These are phyloP conservation scores for Elaeis oleifera DNA, from an alignment of 202 grass and related monocot genomes.

Conservation along the genomic window DNA sequence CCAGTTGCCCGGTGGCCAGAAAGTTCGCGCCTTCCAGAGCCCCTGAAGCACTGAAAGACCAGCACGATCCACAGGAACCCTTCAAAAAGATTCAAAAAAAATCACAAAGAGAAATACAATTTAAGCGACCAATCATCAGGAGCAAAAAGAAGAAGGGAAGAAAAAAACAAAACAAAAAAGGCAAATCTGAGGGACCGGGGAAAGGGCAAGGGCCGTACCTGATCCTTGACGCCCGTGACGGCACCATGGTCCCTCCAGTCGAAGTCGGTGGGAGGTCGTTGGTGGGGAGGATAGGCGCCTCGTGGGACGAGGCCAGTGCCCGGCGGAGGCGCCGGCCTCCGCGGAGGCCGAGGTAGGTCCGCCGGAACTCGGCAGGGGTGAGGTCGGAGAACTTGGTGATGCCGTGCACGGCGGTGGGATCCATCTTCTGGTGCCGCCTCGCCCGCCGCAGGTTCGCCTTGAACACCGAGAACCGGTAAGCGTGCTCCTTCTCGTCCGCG, in stretches of 20 bases:
- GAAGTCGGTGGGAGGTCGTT: conserved; percentile 7
- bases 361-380: conserved; percentile 11
- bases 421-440: background rate
- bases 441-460: conserved; percentile 6
- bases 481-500: conserved; percentile 9
- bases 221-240: conserved; percentile 9
- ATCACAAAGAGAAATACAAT: background rate
- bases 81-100: background rate
- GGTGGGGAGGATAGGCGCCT: conserved; percentile 13
- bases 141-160: too few species aligned
- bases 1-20: conserved; percentile 6
- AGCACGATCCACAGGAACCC: conserved; percentile 16
- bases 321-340: too few species aligned
- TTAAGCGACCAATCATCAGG: background rate
- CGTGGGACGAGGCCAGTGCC: background rate
- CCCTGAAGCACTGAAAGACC: conserved; percentile 11
- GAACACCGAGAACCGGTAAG: conserved; percentile 8
- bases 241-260: conserved; percentile 15
- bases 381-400: conserved; percentile 16
- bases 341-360: conserved; percentile 15
- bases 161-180: background rate
- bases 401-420: conserved; percentile 11
- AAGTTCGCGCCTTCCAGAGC: conserved; percentile 14
- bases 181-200: background rate
- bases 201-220: background rate